phyloP scores from a whole-genome alignment of 176 grass and related monocot genomes.

The Dendrocalamus sinicus region DNA sequence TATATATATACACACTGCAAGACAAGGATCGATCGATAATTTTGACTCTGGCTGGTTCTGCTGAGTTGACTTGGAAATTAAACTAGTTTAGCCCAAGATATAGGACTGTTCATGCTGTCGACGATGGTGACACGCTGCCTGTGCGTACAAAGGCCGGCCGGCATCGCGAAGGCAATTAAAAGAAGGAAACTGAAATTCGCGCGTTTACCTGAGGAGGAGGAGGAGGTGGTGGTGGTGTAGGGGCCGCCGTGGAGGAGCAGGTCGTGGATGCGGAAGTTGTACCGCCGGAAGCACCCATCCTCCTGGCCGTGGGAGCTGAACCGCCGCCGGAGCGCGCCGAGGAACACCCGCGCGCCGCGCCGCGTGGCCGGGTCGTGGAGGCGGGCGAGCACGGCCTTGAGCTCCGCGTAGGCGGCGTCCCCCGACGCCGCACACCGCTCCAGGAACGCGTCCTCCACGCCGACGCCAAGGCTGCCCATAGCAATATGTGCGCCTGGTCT shows the following conservation, averaged over 20 bases:
- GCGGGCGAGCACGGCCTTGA: conserved; percentile 35
- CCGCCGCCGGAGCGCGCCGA: conserved; percentile 1
- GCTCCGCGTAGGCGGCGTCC: conserved; percentile 57
- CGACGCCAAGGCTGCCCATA: conserved; percentile 14
- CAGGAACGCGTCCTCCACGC: conserved; percentile 27
- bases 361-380: conserved; percentile 48
- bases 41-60: too few species aligned
- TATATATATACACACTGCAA: too few species aligned
- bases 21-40: too few species aligned
- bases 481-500: too few species aligned
- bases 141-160: too few species aligned
- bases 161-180: too few species aligned
- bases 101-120: too few species aligned
- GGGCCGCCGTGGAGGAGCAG: conserved; percentile 30
- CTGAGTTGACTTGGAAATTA: too few species aligned
- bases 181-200: too few species aligned
- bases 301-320: neutral
- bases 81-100: too few species aligned
- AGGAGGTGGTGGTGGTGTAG: conserved; percentile 13
- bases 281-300: conserved; percentile 22
- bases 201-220: neutral
- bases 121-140: too few species aligned
- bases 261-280: conserved; percentile 48
- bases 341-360: conserved; percentile 44
- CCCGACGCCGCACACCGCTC: conserved; percentile 46